phyloP scores from a whole-genome alignment of 352 stramenopile genomes.

The Globisporangium parvum region DNA sequence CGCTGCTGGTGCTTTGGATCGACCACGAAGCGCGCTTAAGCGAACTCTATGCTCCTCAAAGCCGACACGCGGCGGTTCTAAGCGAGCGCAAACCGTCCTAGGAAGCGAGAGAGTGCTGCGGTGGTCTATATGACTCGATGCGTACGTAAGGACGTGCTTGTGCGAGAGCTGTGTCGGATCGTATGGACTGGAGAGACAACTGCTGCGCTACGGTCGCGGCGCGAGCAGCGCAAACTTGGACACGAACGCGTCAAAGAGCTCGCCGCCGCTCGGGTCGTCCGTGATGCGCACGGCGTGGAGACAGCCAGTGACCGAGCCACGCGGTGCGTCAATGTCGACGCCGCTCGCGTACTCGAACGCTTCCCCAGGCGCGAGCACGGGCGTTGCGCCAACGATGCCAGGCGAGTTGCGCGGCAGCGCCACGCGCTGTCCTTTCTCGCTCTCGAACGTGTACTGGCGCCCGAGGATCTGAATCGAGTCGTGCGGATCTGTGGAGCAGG shows the following conservation, averaged over 20 bases:
- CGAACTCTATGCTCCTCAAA: too few relatives aligned
- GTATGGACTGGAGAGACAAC: too few relatives aligned
- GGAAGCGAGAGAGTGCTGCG: too few relatives aligned
- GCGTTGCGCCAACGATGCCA: conserved; percentile 61
- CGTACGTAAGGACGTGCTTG: too few relatives aligned
- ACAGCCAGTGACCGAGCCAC: conserved; percentile 56
- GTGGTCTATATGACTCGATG: too few relatives aligned
- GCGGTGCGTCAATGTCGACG: conserved; percentile 63
- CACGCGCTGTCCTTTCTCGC: conserved; percentile 53
- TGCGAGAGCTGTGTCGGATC: too few relatives aligned
- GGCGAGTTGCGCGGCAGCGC: conserved; percentile 57
- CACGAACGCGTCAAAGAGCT: conserved; percentile 63
- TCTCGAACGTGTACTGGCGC: conserved; percentile 75
- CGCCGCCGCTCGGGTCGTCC: conserved; percentile 20
- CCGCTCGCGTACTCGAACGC: conserved; percentile 80
- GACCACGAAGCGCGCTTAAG: too few relatives aligned
- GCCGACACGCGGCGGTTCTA: too few relatives aligned
- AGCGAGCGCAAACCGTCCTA: too few relatives aligned
- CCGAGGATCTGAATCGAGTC: conserved; percentile 59
- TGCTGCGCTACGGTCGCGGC: conserved; percentile 6
- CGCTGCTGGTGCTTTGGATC: background rate
- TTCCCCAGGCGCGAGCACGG: conserved; percentile 53
- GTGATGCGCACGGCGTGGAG: conserved; percentile 43
- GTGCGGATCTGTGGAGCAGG: conserved; percentile 25
- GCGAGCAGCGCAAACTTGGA: conserved; percentile 58